These are phyloP conservation scores for Dipodascus geniculatus DNA, from an alignment of 805 yeast genomes.

Conservation along the genomic window DNA sequence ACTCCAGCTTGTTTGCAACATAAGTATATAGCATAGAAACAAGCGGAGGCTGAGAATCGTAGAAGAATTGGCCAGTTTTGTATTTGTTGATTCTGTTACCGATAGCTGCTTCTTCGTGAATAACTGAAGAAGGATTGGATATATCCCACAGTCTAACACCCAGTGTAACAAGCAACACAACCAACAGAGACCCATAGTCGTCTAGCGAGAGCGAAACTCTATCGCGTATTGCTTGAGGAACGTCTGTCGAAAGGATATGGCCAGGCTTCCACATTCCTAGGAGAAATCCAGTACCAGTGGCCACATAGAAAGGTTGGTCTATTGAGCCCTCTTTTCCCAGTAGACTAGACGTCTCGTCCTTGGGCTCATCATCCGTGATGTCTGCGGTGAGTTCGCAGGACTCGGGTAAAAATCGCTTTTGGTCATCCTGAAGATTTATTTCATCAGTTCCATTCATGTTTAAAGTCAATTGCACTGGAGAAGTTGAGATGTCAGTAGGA, in stretches of 20 bases:
- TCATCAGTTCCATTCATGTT: too few species aligned
- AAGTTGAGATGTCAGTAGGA: too few species aligned
- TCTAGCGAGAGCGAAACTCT: not conserved
- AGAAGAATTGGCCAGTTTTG: constrained; percentile 36
- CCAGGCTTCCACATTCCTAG: constrained; percentile 13
- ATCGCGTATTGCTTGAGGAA: not conserved
- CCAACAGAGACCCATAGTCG: constrained; percentile 3
- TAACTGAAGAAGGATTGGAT: constrained; percentile 9
- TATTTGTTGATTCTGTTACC: constrained; percentile 26
- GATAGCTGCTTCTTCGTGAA: constrained; percentile 13
- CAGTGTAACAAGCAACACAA: constrained; percentile 2
- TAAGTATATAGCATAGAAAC: constrained; percentile 33
- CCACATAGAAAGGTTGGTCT: not conserved
- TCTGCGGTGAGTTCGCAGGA: not conserved
- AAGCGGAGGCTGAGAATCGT: constrained; percentile 48
- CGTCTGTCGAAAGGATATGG: not conserved
- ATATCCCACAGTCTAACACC: constrained; percentile 8
- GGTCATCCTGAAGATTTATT: not conserved
- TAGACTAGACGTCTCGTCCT: too few species aligned
- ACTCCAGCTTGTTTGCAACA: constrained; percentile 30
- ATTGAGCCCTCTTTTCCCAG: too few species aligned
- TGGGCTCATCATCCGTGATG: too few species aligned
- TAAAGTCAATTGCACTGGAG: too few species aligned
- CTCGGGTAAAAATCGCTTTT: not conserved
- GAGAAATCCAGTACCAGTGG: constrained; percentile 11